Base-by-base conservation (phyloP, 139 green algal species). In the Pleodorina starrii region DNA sequence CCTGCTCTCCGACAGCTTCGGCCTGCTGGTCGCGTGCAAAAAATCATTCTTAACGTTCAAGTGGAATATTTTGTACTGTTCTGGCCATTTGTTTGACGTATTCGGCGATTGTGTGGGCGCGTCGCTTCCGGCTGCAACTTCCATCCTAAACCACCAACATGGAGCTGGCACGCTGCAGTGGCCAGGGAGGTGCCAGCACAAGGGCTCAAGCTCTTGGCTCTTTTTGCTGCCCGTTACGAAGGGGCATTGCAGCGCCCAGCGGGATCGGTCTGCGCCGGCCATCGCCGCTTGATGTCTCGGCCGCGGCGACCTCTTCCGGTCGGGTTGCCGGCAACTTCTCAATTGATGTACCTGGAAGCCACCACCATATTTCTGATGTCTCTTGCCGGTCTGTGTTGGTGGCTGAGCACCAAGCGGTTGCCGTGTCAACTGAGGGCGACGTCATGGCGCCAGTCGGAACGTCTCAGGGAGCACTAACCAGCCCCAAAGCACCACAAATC, bases 141-240 rank as follows among this genome's bases (percentile, higher is more conserved):
- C n/a, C n/a, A n/a, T n/a, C n/a, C 63, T 32, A 76, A 76, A 76
- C 32, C 68, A 76, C 68, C 68, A 76, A 76, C 36, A 76, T 32
- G 14, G 25, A 76, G 68, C 68, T 76, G 68, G 38, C 68, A 10
- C 68, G 35, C 3, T 76, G 38, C 38, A 32, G 68, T 32, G 68
- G 68, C 3, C 32, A 76, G 2, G 5, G 68, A 7, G 5, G 10
- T 19, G 32, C 32, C 25, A 27, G 35, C 25, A 48, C 35, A 29
- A 27, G 36, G 68, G 35, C 35, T 5, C n/a, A 76, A 27, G 32
- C 35, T 46, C 25, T 25, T 11, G 46, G 36, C 36, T 32, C 36
- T 3, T 7, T 32, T 32, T 76, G 32, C 32, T 76, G 32, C 25
- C 12, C 63, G 12, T 36, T 40, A 23, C 63, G 63, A 23, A 19